Evolutionary conservation across 2,329 filamentous ascomycete genomes (phyloP), one percentile per base, ranked within the genome.

Genomic region (Calonectria honghensis): DNA sequence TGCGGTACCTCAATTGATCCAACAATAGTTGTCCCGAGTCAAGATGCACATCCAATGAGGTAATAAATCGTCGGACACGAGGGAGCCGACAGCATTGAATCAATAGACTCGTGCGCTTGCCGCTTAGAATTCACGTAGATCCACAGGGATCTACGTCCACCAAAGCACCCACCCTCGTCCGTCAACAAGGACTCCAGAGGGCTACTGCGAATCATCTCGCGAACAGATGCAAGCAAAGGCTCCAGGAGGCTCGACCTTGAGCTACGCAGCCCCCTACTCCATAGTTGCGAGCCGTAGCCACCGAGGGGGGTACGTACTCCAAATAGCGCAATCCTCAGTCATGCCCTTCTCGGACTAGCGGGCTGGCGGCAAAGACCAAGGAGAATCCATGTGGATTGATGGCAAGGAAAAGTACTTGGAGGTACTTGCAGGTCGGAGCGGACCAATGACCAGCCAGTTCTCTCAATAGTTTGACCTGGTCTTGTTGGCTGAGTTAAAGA

Each of bases 311-410:
- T 61, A 57, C 57, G 54, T 64, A 54, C 51, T 68, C 51, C 72
- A 73, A 80, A 76, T 77, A 78, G 70, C 76, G 77, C 76, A 75
- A 68, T 74, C 59, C 52, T 39, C 75, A 68, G 72, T 73, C 70
- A 79, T 78, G 70, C 81, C 77, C 66, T 70, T 80, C 74, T 67
- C 31, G 75, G 77, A 41, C 72, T 81, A 80, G 78, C 51, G 51
- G 29, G 31, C 54, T 54, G 57, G 63, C 66, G 57, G 71, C 72
- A 75, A 72, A 73, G 63, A 74, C 65, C 52, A 73, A 75, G 72
- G 73, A 70, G 41, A 71, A 73, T 72, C 65, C 57, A 68, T 45
- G 70, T 67, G 73, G 66, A 70, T 76, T 45, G 41, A n/a, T 79
- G 73, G 78, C 73, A 80, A 66, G 65, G 68, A 79, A 67, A 29